A percentile compares a stretch with the other conserved stretches of the same genome.
Evolutionary conservation across 2,329 filamentous ascomycete genomes (phyloP).

Genomic region (Exophiala sp.): DNA sequence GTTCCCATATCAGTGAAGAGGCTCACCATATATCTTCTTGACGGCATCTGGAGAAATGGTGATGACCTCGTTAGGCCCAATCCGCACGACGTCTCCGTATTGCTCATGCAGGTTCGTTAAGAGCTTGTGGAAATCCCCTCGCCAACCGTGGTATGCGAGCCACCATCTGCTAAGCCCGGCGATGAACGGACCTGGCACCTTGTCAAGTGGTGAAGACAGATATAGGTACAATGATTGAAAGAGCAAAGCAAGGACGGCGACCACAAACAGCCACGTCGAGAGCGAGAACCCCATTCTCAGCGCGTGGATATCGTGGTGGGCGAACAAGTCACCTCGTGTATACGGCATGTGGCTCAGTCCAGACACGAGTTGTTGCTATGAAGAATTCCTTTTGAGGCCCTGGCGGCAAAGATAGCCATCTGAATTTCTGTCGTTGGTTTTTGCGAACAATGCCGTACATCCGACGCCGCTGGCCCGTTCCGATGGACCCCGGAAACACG

Average conservation of each 20-base stretch:
- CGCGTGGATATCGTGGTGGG: background rate
- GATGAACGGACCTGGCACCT: slow-evolving; percentile 31
- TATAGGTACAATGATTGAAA: background rate
- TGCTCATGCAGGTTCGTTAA: slow-evolving; percentile 31
- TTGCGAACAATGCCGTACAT: background rate
- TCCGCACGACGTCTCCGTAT: slow-evolving; percentile 40
- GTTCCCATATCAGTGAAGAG: background rate
- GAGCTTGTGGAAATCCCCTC: slow-evolving; percentile 5
- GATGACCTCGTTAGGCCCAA: slow-evolving; percentile 42
- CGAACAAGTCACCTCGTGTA: background rate
- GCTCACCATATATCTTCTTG: slow-evolving; percentile 21
- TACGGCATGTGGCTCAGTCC: background rate
- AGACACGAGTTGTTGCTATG: background rate
- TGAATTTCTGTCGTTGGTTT: background rate
- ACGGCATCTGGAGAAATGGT: slow-evolving; percentile 32
- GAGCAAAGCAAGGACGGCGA: background rate
- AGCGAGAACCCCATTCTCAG: background rate
- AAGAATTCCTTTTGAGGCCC: background rate
- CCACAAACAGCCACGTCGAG: background rate
- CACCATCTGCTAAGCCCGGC: slow-evolving; percentile 28
- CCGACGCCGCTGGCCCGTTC: background rate
- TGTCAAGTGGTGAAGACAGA: slow-evolving; percentile 24
- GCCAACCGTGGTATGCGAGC: slow-evolving; percentile 15
- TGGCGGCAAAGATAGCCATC: background rate
- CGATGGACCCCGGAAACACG: background rate